Evolutionary conservation across 2,329 filamentous ascomycete genomes (phyloP), one percentile per base, ranked within the genome.

Genomic region (Plectosphaerella cucumerina): DNA sequence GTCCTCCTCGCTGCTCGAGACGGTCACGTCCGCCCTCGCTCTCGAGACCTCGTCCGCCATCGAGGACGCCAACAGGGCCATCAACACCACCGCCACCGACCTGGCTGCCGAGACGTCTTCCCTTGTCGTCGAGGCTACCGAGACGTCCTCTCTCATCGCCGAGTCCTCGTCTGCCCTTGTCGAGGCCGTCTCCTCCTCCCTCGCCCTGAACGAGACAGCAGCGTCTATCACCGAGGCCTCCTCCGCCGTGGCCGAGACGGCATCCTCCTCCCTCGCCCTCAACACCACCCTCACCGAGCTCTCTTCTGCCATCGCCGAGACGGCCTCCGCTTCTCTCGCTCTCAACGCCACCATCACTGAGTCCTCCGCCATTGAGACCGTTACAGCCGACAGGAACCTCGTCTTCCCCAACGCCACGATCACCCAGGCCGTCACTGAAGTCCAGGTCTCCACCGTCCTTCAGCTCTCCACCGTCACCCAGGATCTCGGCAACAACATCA

Each of bases 351-450:
- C 47, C 14, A 18, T 26, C 6, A 23, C 45, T 15, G 45, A 35
- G 20, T 26, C 34, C 21, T 26, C 22, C 5, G 45, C 31, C 14
- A 11, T 18, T 14, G 35, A 31, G 33, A 48, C 37, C 37, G 18
- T 37, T 6, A 21, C 33, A 22, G 47, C 41, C 20, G 48, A 49
- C 11, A 39, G 53, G 14, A 48, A 47, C 1, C 53, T 47, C 39
- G 53, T 53, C 26, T 53, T 55, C 47, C 48, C 48, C 43, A 55
- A 56, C 44, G 50, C 50, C 12, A 50, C 54, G 21, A 22, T 47
- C 6, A 53, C 54, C 41, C 34, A 23, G 18, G 39, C 21, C 1
- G 15, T 42, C 20, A 31, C 47, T 3, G n/a, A 39, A 8, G 46
- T 48, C 15, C 44, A 47, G 18, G n/a, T 47, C 11, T 47, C 44